Base-by-base conservation (phyloP, 2,329 filamentous ascomycete genomes). In the Arthrobotrys megalospora region DNA sequence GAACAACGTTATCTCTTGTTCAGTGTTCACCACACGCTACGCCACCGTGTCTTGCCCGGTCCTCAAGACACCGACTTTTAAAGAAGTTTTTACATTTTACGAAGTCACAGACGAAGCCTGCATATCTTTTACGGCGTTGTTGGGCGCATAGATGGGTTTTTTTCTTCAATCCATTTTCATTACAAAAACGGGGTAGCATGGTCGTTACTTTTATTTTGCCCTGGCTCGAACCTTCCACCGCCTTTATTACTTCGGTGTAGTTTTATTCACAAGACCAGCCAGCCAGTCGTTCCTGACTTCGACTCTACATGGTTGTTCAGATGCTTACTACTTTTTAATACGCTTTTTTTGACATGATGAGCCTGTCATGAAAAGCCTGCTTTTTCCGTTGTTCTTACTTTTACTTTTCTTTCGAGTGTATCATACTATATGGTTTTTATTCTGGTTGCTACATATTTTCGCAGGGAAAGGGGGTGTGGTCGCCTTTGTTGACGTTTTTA, bases 61-160 rank as follows among this genome's bases (percentile, higher is more conserved):
- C 28, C 34, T 24, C 28, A 36, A 34, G 50, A n/a, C 32, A 19
- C 12, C 10, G 32, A 58, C 32, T 38, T 12, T 28, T n/a, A 41
- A 60, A n/a, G 34, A 41, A 60, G 19, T 60, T 43, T 28, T 60
- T 36, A 36, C 36, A 60, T 60, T 38, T 60, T 41, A 60, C 55
- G 55, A 60, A 60, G 36, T 60, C 21, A 60, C 55, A 41, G 50
- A 36, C 50, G 28, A 43, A 60, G 24, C 45, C 62, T 64, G 55
- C 67, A 64, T 71, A 16, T 58, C 4, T 60, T 71, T 63, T 43
- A 71, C 47, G 67, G 67, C 32, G 67, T 71, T 71, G 34, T 32
- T 10, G 24, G 67, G 67, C 43, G 67, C 50, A 58, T 69, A 69
- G 65, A 60, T 16, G 21, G 60, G 38, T 16, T 19, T 24, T 48